A percentile compares a stretch with the other conserved stretches of the same genome.
Evolutionary conservation across 345 rosid genomes (phyloP).

Genomic region (Populus ilicifolia): DNA sequence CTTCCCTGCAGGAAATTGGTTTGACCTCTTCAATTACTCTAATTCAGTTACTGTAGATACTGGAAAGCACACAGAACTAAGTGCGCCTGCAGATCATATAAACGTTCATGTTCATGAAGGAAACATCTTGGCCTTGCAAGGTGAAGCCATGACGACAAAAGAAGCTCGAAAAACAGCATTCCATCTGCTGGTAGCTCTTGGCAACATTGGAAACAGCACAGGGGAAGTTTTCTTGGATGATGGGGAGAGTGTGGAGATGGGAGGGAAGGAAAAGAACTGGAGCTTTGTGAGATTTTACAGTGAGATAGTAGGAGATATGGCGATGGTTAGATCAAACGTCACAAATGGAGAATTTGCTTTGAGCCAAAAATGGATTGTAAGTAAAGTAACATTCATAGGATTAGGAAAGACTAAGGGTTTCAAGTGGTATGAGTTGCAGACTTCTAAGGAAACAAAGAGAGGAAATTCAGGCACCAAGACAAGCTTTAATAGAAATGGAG

Average conservation of each 20-base stretch:
- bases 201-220: conserved; percentile 28
- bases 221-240: conserved; percentile 69
- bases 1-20: conserved; percentile 73
- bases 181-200: conserved; percentile 45
- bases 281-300: conserved; percentile 45
- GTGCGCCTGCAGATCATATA: conserved; percentile 47
- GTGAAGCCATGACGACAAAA: conserved; percentile 53
- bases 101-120: conserved; percentile 63
- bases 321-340: conserved; percentile 39
- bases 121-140: conserved; percentile 65
- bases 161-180: conserved; percentile 51
- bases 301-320: conserved; percentile 14
- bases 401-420: conserved; percentile 21
- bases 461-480: conserved; percentile 9
- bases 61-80: conserved; percentile 37
- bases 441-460: conserved; percentile 9
- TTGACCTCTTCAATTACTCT: conserved; percentile 57
- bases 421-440: conserved; percentile 25
- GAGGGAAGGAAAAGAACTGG: conserved; percentile 50
- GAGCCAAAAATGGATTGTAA: conserved; percentile 44
- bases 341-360: conserved; percentile 45
- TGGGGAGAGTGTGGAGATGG: conserved; percentile 55
- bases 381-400: conserved; percentile 52
- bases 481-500: conserved; percentile 6
- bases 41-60: conserved; percentile 26